Evolutionary conservation across 208 protist genomes (phyloP).

Genomic region (Trypanosoma mega): DNA sequence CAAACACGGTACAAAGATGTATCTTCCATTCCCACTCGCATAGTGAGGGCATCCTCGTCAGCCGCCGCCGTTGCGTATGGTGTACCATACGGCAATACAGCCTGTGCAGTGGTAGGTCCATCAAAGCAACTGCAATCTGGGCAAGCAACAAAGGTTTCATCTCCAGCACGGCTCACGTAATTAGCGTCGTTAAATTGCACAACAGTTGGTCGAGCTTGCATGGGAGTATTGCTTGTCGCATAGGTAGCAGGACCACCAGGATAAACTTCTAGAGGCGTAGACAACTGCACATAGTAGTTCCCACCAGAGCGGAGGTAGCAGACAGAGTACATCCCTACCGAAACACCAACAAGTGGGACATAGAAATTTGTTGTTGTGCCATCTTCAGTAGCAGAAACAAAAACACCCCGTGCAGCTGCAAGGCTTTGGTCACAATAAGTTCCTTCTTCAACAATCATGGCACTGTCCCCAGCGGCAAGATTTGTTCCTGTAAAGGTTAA

Average conservation of each 20-base stretch:
- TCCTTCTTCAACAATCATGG: constrained; percentile 61
- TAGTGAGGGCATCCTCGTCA: constrained; percentile 16
- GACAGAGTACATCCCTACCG: constrained; percentile 51
- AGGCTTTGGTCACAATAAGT: constrained; percentile 42
- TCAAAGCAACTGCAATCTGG: constrained; percentile 74
- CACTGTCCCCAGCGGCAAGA: constrained; percentile 48
- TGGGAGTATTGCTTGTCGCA: constrained; percentile 76
- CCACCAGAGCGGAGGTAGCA: constrained; percentile 66
- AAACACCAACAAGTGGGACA: constrained; percentile 42
- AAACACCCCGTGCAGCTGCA: constrained; percentile 46
- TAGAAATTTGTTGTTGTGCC: constrained; percentile 38
- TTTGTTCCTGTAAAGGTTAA: constrained; percentile 67
- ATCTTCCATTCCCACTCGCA: constrained; percentile 73
- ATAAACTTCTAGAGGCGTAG: constrained; percentile 40
- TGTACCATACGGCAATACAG: constrained; percentile 68
- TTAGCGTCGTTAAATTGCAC: constrained; percentile 37
- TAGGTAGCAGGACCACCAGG: constrained; percentile 54
- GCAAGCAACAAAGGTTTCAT: constrained; percentile 68
- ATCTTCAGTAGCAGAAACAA: constrained; percentile 28
- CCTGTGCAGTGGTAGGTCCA: constrained; percentile 11
- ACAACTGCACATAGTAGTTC: constrained; percentile 58
- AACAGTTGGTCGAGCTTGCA: constrained; percentile 71
- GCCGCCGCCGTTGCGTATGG: constrained; percentile 6
- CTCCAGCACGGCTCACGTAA: constrained; percentile 36
- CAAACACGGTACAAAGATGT: constrained; percentile 59